Base-by-base conservation (phyloP, 768 basidiomycete species). In the Lactifluus echinatus region DNA sequence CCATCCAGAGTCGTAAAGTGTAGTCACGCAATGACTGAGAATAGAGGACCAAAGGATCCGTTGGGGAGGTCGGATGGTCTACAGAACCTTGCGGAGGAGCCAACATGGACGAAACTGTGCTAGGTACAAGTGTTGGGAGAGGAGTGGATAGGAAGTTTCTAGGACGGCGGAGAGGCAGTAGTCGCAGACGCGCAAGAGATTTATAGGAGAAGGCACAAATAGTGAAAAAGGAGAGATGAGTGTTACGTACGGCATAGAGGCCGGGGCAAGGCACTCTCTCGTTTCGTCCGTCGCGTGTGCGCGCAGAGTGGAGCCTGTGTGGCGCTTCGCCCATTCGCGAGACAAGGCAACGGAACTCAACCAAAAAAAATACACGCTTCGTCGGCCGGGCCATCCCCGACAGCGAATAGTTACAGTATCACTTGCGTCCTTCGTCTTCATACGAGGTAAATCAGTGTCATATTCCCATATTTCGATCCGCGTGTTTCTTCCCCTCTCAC, bases 1-100 rank as follows among this genome's bases (percentile, higher is more conserved):
- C 82, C 50, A 79, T 79, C 84, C 85, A 86, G 49, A 84, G 75
- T 40, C 67, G 74, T 50, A 85, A 75, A 28, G 85, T 87, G 59
- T 85, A 86, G 55, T 83, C 75, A 66, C 85, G 82, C 33, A 87
- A 70, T 43, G 83, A 75, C 63, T 79, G 81, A 17, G 85, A 79
- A 65, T 87, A 87, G 34, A 73, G 73, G 46, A 73, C 66, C 63
- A 85, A 57, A 0, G 63, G 45, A 17, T 58, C 63, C 15, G 37
- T 31, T 2, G 42, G 31, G n/a, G 21, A 8, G 21, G 21, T 23
- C 11, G 49, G 19, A 19, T 26, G 12, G 23, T 59, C 48, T 1
- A 54, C 40, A 21, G 58, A 28, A 14, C 42, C 36, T 12, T 55
- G 52, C 2, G 60, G 21, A 3, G 57, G 28, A 2, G 31, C 52